phyloP scores from a whole-genome alignment of 805 yeast species.

The Metschnikowia similis region DNA sequence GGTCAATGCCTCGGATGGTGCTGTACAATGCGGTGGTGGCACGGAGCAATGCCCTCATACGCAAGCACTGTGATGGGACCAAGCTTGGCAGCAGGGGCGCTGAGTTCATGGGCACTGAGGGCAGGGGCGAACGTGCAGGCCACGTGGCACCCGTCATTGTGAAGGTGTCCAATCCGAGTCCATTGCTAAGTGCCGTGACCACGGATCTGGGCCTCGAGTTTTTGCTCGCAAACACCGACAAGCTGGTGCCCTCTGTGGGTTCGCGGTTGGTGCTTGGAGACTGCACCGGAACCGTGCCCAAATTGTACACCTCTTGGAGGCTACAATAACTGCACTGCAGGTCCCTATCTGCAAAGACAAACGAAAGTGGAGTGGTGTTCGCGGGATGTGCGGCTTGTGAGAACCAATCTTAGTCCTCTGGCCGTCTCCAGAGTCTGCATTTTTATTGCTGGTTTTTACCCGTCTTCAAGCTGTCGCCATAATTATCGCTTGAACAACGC shows the following conservation, averaged over 20 bases:
- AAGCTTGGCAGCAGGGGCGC: background rate
- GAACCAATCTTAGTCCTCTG: too few species aligned
- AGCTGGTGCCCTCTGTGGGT: background rate
- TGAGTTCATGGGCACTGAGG: background rate
- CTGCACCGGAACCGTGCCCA: background rate
- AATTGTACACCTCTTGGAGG: slow-evolving; percentile 1
- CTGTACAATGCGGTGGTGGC: slow-evolving; percentile 5
- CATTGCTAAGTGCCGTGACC: slow-evolving; percentile 6
- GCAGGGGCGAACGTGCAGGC: background rate
- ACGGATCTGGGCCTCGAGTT: slow-evolving; percentile 4
- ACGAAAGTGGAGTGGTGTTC: too few species aligned
- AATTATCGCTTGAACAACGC: too few species aligned
- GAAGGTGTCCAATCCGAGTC: background rate
- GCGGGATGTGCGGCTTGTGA: too few species aligned
- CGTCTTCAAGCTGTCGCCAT: too few species aligned
- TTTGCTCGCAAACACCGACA: slow-evolving; percentile 5
- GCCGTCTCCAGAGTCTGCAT: too few species aligned
- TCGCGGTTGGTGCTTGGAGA: slow-evolving; percentile 1
- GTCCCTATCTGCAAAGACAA: too few species aligned
- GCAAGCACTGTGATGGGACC: background rate
- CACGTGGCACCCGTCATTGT: background rate
- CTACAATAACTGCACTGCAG: background rate
- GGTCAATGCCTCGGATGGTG: background rate
- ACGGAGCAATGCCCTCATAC: background rate
- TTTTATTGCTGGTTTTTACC: too few species aligned